phyloP scores from a whole-genome alignment of 352 stramenopile genomes.

The Stramenopiles sp. region DNA sequence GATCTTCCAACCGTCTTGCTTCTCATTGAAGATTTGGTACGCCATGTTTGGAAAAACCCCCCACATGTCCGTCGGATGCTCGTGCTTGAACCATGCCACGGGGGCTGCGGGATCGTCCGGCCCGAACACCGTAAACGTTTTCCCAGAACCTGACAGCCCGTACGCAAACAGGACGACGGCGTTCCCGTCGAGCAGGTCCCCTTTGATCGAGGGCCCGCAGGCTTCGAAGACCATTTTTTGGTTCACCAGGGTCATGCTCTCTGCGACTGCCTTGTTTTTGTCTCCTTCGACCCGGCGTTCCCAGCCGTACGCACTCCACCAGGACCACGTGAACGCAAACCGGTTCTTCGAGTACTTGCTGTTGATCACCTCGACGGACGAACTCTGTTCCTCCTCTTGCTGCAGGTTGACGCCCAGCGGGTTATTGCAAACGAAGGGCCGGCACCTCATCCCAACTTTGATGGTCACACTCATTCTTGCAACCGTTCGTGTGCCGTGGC shows the following conservation, averaged over 20 bases:
- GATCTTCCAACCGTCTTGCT: slow-evolving; percentile 82
- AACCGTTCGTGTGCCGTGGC: too few species aligned
- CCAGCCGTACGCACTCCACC: slow-evolving; percentile 79
- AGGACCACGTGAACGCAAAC: slow-evolving; percentile 72
- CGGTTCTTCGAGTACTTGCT: slow-evolving; percentile 64
- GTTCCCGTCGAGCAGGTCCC: slow-evolving; percentile 62
- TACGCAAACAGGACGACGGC: slow-evolving; percentile 80
- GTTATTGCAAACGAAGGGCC: slow-evolving; percentile 63
- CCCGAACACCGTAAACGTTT: slow-evolving; percentile 79
- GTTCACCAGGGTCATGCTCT: slow-evolving; percentile 60
- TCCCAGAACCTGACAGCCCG: slow-evolving; percentile 64
- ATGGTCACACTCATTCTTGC: slow-evolving; percentile 71
- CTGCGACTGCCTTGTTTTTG: slow-evolving; percentile 27
- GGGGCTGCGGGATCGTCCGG: slow-evolving; percentile 71
- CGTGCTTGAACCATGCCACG: slow-evolving; percentile 77
- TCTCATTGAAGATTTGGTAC: slow-evolving; percentile 79
- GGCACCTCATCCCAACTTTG: slow-evolving; percentile 59
- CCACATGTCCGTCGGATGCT: slow-evolving; percentile 49
- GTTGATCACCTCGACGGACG: neutral
- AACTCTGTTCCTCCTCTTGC: slow-evolving; percentile 61
- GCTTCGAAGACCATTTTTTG: slow-evolving; percentile 65
- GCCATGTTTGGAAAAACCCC: slow-evolving; percentile 68
- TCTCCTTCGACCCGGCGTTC: slow-evolving; percentile 53
- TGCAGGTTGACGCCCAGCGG: slow-evolving; percentile 67
- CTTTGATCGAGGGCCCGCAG: slow-evolving; percentile 69